Conservation (phyloP, 2,329 filamentous ascomycete species). For the Phialophora chinensis region DNA sequence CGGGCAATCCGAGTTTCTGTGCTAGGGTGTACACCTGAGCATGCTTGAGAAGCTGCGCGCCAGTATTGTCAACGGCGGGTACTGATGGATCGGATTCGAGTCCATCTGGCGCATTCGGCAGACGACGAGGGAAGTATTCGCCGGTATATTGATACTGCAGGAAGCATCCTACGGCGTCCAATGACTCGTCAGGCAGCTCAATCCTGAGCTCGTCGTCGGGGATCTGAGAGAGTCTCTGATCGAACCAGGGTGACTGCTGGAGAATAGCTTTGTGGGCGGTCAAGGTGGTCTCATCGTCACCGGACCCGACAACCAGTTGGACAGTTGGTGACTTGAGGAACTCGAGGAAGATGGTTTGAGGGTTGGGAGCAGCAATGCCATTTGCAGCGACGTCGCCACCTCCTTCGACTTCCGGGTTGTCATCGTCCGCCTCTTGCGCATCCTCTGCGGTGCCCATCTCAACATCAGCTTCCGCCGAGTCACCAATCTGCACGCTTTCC, state of each 20-base stretch:
- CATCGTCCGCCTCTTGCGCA: conserved; percentile 36
- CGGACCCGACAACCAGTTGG: conserved; percentile 68
- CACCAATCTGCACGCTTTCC: conserved; percentile 36
- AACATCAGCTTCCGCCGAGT: conserved; percentile 36
- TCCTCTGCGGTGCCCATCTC: conserved; percentile 42
- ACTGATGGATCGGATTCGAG: conserved; percentile 72
- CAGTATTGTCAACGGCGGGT: conserved; percentile 74
- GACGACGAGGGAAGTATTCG: conserved; percentile 77
- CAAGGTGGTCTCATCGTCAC: conserved; percentile 66
- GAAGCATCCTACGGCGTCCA: conserved; percentile 77
- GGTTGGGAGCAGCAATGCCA: conserved; percentile 38
- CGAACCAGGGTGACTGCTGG: conserved; percentile 74
- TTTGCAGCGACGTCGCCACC: conserved; percentile 35
- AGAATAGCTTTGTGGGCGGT: conserved; percentile 82
- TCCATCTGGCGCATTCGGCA: conserved; percentile 66
- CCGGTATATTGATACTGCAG: conserved; percentile 83
- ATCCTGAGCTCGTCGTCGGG: conserved; percentile 50
- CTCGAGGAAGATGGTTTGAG: conserved; percentile 39
- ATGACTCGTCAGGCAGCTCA: conserved; percentile 69
- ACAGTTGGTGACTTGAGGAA: conserved; percentile 74
- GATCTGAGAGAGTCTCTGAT: conserved; percentile 17
- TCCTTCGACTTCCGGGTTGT: conserved; percentile 31
- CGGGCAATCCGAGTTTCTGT: conserved; percentile 72
- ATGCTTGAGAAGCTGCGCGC: conserved; percentile 83
- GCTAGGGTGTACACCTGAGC: conserved; percentile 89